Conservation (phyloP, 371 early-diverging fungal genomes). For the Mucor racemosus region DNA sequence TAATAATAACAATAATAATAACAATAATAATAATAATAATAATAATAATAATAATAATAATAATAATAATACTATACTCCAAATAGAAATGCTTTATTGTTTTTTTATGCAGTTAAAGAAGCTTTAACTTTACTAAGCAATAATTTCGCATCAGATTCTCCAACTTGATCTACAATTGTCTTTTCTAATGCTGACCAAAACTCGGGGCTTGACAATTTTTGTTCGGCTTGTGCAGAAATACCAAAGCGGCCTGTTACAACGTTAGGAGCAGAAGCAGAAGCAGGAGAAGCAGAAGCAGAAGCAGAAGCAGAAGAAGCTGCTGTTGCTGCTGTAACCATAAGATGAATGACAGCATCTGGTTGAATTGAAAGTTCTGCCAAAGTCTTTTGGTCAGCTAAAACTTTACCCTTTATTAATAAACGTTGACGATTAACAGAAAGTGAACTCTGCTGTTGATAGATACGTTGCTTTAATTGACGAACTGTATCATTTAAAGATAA, state of each 20-base stretch:
- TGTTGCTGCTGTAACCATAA: conserved; percentile 59
- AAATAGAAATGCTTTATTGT: neutral
- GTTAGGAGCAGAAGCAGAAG: neutral
- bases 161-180: conserved; percentile 32
- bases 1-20: conserved; percentile 4
- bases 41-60: neutral
- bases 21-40: neutral
- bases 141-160: conserved; percentile 28
- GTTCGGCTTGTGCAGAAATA: conserved; percentile 34
- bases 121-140: conserved; percentile 25
- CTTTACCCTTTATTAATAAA: conserved; percentile 68
- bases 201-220: conserved; percentile 33
- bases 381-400: conserved; percentile 58
- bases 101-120: conserved; percentile 18
- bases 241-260: conserved; percentile 32
- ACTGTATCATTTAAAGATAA: conserved; percentile 38
- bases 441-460: conserved; percentile 46
- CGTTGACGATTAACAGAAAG: conserved; percentile 53
- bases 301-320: conserved; percentile 22
- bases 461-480: conserved; percentile 48
- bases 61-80: neutral
- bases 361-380: conserved; percentile 54
- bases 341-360: conserved; percentile 52
- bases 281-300: conserved; percentile 9
- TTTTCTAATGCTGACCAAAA: conserved; percentile 43